phyloP scores from a whole-genome alignment of 768 basidiomycete genomes.

The Rhizopogon salebrosus region DNA sequence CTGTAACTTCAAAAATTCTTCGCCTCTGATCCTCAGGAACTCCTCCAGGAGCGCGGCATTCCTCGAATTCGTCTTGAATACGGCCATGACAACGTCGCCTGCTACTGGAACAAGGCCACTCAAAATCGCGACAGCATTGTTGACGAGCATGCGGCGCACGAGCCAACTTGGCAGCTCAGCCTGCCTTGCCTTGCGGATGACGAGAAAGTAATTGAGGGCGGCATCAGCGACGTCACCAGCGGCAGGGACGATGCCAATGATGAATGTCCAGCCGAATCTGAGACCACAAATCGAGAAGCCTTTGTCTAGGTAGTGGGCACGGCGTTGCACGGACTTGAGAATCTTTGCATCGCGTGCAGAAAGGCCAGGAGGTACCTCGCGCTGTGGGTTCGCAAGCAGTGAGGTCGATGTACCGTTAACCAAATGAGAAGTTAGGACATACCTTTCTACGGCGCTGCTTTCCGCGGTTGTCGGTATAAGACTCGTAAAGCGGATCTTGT shows the following conservation, averaged over 20 bases:
- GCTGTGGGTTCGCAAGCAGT: slow-evolving; percentile 34
- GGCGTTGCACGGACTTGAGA: slow-evolving; percentile 64
- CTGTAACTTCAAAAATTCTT: slow-evolving; percentile 56
- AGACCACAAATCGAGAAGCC: slow-evolving; percentile 76
- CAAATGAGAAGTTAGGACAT: slow-evolving; percentile 19
- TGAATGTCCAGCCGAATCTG: slow-evolving; percentile 82
- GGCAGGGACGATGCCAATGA: slow-evolving; percentile 71
- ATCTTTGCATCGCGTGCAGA: slow-evolving; percentile 71
- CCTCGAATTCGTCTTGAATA: slow-evolving; percentile 84
- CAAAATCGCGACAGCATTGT: slow-evolving; percentile 64
- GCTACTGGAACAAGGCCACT: slow-evolving; percentile 66
- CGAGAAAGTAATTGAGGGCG: slow-evolving; percentile 66
- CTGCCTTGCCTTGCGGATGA: slow-evolving; percentile 69
- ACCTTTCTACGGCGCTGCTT: slow-evolving; percentile 28
- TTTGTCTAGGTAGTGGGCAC: slow-evolving; percentile 86
- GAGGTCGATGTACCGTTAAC: slow-evolving; percentile 41
- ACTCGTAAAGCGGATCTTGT: slow-evolving; percentile 66
- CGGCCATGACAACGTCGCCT: slow-evolving; percentile 73
- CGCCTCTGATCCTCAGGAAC: slow-evolving; percentile 72
- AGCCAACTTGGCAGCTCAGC: slow-evolving; percentile 72
- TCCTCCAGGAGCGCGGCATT: slow-evolving; percentile 87
- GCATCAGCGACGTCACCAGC: slow-evolving; percentile 64
- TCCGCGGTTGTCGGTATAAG: slow-evolving; percentile 22
- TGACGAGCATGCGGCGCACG: slow-evolving; percentile 64
- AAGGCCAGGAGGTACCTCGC: slow-evolving; percentile 69